Evolutionary conservation across 2,329 filamentous ascomycete genomes (phyloP).

Genomic region (Domatiomyces globalis): DNA sequence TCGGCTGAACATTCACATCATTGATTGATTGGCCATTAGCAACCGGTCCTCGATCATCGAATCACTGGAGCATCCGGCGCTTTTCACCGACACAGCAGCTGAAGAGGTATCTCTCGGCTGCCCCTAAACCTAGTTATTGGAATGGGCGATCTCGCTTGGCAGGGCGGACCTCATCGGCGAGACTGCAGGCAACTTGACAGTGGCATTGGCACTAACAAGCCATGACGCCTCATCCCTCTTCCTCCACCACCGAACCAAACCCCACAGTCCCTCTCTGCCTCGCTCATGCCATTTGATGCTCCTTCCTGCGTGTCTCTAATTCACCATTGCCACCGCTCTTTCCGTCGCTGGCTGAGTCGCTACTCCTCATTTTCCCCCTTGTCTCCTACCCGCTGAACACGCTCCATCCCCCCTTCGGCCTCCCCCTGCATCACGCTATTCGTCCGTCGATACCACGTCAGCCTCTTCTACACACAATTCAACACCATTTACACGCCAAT

Average conservation of each 20-base stretch:
- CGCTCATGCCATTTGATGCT: not conserved
- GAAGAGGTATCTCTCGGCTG: not conserved
- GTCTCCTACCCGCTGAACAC: not conserved
- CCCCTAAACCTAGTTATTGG: not conserved
- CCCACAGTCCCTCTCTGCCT: not conserved
- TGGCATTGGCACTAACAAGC: not conserved
- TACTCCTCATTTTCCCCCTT: not conserved
- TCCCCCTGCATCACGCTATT: too few relatives aligned
- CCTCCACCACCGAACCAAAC: not conserved
- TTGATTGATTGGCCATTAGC: not conserved
- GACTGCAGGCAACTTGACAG: too few relatives aligned
- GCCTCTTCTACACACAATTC: not conserved
- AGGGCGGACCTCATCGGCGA: not conserved
- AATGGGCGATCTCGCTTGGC: not conserved
- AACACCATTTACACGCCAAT: not conserved
- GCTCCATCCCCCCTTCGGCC: not conserved
- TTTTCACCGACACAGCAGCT: not conserved
- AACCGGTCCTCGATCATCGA: too few relatives aligned
- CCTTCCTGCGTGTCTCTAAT: not conserved
- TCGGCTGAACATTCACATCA: not conserved
- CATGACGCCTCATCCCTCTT: not conserved
- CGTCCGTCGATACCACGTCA: not conserved
- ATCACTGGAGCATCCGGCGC: not conserved
- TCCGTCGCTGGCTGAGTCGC: not conserved
- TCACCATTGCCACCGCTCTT: not conserved